Evolutionary conservation across 106 monocot genomes (phyloP).

Genomic region (Allium fistulosum): DNA sequence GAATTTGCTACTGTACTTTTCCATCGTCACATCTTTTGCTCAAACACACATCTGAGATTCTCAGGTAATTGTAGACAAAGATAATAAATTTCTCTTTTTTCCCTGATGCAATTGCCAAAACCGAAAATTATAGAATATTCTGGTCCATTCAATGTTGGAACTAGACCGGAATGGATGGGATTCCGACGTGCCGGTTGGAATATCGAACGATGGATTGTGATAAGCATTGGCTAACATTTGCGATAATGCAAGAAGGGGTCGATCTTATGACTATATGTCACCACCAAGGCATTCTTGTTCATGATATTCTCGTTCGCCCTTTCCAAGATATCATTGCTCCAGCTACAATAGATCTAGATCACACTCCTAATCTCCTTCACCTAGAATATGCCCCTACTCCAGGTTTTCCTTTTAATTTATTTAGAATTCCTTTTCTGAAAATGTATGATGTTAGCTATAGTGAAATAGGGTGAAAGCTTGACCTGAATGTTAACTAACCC

Average conservation of each 20-base stretch:
- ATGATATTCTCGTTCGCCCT: slow-evolving; percentile 25
- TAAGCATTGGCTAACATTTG: neutral
- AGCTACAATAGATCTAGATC: slow-evolving; percentile 26
- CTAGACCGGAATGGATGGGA: too few relatives aligned
- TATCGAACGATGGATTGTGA: too few relatives aligned
- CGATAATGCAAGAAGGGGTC: slow-evolving; percentile 3
- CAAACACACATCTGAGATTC: too few relatives aligned
- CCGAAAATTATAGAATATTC: too few relatives aligned
- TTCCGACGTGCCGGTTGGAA: too few relatives aligned
- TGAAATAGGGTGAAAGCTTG: neutral
- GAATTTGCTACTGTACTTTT: too few relatives aligned
- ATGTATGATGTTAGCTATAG: too few relatives aligned
- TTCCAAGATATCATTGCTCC: slow-evolving; percentile 23
- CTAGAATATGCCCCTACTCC: slow-evolving; percentile 8
- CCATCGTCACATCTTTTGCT: too few relatives aligned
- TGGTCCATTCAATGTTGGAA: too few relatives aligned
- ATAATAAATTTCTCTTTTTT: too few relatives aligned
- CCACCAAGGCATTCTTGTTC: slow-evolving; percentile 24
- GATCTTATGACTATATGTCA: slow-evolving; percentile 18
- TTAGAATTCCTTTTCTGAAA: neutral
- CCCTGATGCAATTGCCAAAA: too few relatives aligned
- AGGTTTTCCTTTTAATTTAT: slow-evolving; percentile 9
- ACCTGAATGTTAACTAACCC: slow-evolving; percentile 1
- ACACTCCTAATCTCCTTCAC: slow-evolving; percentile 23
- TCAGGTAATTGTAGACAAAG: too few relatives aligned